phyloP scores from a whole-genome alignment of 2,329 filamentous ascomycete genomes.

The Xylaria polymorpha region DNA sequence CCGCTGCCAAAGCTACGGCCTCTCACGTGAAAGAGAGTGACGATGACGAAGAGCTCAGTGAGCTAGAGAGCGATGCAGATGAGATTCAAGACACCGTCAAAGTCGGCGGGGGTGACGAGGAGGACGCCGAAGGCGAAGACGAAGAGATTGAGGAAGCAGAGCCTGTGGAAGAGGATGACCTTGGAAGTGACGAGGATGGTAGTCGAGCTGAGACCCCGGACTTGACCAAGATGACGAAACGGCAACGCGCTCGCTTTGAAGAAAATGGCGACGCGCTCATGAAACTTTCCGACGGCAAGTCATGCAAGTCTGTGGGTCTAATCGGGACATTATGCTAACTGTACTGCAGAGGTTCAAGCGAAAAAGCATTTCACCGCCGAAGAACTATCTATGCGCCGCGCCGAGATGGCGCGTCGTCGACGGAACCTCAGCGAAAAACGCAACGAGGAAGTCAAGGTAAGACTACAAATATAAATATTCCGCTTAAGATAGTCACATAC shows the following conservation, averaged over 20 bases:
- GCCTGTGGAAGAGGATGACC: constrained; percentile 53
- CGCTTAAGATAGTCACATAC: neutral
- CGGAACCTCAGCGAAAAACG: constrained; percentile 73
- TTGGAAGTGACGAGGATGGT: constrained; percentile 58
- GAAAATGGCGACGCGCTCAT: constrained; percentile 62
- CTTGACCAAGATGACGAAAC: constrained; percentile 69
- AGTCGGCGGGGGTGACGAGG: constrained; percentile 54
- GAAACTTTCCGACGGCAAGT: constrained; percentile 70
- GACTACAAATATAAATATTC: constrained; percentile 24
- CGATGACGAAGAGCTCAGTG: constrained; percentile 67
- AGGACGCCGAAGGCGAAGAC: constrained; percentile 56
- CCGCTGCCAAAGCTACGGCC: constrained; percentile 47
- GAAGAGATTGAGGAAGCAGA: constrained; percentile 59
- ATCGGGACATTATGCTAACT: neutral
- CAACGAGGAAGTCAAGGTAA: constrained; percentile 72
- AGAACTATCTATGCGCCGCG: constrained; percentile 70
- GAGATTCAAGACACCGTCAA: constrained; percentile 60
- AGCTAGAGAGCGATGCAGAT: constrained; percentile 64
- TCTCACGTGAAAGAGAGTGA: constrained; percentile 57
- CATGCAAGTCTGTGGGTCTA: neutral
- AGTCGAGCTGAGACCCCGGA: constrained; percentile 65
- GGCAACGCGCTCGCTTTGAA: constrained; percentile 69
- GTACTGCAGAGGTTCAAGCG: constrained; percentile 67
- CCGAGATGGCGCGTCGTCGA: constrained; percentile 70
- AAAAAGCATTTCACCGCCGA: constrained; percentile 72